Evolutionary conservation across 352 stramenopile species (phyloP), one percentile per base, ranked within the genome.

Genomic region (Phytophthora meadii): DNA sequence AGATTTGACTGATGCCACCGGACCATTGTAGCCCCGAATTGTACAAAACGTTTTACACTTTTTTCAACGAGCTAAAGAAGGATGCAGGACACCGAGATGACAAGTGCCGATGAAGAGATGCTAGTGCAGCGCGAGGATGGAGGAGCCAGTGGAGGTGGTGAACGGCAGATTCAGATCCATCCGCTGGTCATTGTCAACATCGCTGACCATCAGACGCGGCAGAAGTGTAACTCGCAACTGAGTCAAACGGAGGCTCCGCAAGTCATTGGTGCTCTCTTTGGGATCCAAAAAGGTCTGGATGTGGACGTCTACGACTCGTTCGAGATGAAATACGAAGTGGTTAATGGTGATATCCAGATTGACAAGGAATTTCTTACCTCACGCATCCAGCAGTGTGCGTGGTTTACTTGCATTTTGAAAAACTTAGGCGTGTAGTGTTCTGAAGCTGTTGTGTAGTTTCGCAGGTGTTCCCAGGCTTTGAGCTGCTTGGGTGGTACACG

Each of bases 141-240:
- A 55, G 65, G 69, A 37, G 69, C 67, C 10, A 52, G n/a, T 3
- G 81, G 79, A 0, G 79, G 81, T 7, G 84, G 78, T 12, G 84
- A 93, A 69, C 72, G 84, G 1, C 81, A 88, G 55, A 83, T 93
- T 22, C 78, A 90, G 63, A 80, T 95, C 55, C 87, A 95, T 46
- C 87, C 87, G 59, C 82, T 98, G 25, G 92, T 97, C 34, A 87
- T 98, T 69, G 94, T 98, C 58, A 97, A 97, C 72, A 90, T 98
- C 57, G 90, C 92, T 1, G 96, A 99, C 75, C 96, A 99, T 75
- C 97, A 96, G 68, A 98, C 96, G 51, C 91, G 95, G 28, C 79
- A 88, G 69, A 82, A 87, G 56, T 81, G 79, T 65, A 80, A 82
- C 53, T 81, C 77, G 62, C 76, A 82, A 62, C 60, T 79, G 47